Evolutionary conservation across 371 early-diverging fungal genomes (phyloP).

Genomic region (Lichtheimia corymbifera): DNA sequence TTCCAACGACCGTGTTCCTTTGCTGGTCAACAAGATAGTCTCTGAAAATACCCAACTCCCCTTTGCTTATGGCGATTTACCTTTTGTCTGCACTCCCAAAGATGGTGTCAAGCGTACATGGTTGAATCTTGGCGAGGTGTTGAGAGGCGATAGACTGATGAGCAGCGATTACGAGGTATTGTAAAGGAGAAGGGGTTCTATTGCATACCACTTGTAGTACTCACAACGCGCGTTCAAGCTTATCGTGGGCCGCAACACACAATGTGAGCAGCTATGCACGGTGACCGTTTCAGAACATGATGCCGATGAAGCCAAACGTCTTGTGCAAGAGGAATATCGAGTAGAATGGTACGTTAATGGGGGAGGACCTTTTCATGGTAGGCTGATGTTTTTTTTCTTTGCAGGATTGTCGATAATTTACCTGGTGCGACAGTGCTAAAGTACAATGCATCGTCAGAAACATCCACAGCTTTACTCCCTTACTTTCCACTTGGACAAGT

Average conservation of each 20-base stretch:
- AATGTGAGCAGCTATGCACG: slow-evolving; percentile 52
- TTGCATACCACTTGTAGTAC: not conserved
- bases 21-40: slow-evolving; percentile 72
- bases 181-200: not conserved
- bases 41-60: slow-evolving; percentile 68
- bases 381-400: not conserved
- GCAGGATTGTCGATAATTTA: slow-evolving; percentile 64
- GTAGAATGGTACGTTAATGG: slow-evolving; percentile 43
- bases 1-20: slow-evolving; percentile 59
- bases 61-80: slow-evolving; percentile 69
- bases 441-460: slow-evolving; percentile 7
- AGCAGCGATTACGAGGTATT: slow-evolving; percentile 49
- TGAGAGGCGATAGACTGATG: slow-evolving; percentile 83
- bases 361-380: not conserved
- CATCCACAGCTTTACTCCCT: slow-evolving; percentile 8
- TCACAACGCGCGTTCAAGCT: slow-evolving; percentile 8
- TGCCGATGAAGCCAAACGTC: slow-evolving; percentile 42
- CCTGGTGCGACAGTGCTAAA: slow-evolving; percentile 37
- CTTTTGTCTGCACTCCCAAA: slow-evolving; percentile 71
- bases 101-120: slow-evolving; percentile 45
- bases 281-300: slow-evolving; percentile 32
- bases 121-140: slow-evolving; percentile 76
- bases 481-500: slow-evolving; percentile 15
- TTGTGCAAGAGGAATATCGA: slow-evolving; percentile 55
- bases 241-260: slow-evolving; percentile 26